Base-by-base conservation (phyloP, 257 asterid species). In the Scutellaria galericulata region DNA sequence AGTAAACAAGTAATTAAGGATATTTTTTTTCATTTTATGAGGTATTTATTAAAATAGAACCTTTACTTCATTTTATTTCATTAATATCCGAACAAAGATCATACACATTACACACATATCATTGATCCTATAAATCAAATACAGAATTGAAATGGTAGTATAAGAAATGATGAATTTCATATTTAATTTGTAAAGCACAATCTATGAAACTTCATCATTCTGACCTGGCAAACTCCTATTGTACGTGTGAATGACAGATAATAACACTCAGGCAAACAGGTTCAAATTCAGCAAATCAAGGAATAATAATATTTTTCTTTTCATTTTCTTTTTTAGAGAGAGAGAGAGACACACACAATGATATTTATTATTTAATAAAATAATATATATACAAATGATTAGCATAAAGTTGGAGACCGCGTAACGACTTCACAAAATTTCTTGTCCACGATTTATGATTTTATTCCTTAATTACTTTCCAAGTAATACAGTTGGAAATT, bases 221-320 rank as follows among this genome's bases (percentile, higher is more conserved):
- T 73, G 73, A 52, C 72, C 81, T 77, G 82, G 79, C 71, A 72
- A 80, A 53, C 59, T 18, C 58, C 22, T 50, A 7, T 62, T 53
- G 37, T 50, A 18, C 37, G 72, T 7, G 61, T 45, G 57, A 35
- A 11, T 77, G 69, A 77, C 78, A 77, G 78, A 57, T 64, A 48
- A 47, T 55, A 10, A 27, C 53, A 57, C 79, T 68, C 67, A 51
- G 27, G 12, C 53, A 57, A 74, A 68, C 67, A 51, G 27, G 12
- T 31, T 22, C 56, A 11, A 45, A 64, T 64, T 46, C 45, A 22
- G 70, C 70, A 64, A 62, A n/a, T 3, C 2, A 42, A 11, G 47
- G 8, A 61, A 13, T 35, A 62, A 62, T 27, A 51, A 37, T 18
- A 67, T 24, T 24, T 24, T 24, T 24, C 27, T 24, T 24, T 24